Percentiles rank a stretch among this genome's conserved stretches.
Evolutionary conservation across 805 yeast species (phyloP).

Genomic region (Candida sakaeoensis): DNA sequence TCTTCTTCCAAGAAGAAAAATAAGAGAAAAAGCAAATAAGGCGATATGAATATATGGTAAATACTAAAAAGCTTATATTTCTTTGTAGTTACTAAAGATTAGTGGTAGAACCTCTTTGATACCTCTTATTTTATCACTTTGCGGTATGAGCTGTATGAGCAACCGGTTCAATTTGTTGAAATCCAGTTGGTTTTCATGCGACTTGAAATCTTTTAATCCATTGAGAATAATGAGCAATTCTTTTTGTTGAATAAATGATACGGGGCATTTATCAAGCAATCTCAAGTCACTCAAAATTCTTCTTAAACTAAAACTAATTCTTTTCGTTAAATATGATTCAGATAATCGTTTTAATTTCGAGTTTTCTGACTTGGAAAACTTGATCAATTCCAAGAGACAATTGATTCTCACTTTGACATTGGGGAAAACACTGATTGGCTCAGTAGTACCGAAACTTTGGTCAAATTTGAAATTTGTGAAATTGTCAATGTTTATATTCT

Average conservation of each 20-base stretch:
- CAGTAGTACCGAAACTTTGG: conserved; percentile 62
- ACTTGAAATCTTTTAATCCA: conserved; percentile 25
- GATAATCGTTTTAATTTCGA: conserved; percentile 17
- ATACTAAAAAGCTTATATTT: neutral
- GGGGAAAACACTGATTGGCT: conserved; percentile 39
- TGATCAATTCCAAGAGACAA: conserved; percentile 55
- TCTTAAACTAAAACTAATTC: conserved; percentile 59
- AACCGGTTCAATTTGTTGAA: conserved; percentile 12
- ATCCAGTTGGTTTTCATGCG: conserved; percentile 5
- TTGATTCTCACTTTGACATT: conserved; percentile 48
- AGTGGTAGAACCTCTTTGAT: neutral
- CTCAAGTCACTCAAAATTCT: conserved; percentile 62
- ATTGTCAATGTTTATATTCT: conserved; percentile 30
- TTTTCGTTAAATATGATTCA: conserved; percentile 43
- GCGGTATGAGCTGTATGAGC: conserved; percentile 18
- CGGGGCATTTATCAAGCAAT: conserved; percentile 58
- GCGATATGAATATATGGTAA: neutral
- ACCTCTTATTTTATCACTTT: conserved; percentile 9
- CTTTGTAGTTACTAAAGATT: conserved; percentile 14
- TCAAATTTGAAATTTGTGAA: conserved; percentile 43
- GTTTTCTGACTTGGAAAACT: conserved; percentile 20
- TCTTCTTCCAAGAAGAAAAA: neutral
- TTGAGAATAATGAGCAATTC: conserved; percentile 52
- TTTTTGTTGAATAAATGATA: conserved; percentile 57
- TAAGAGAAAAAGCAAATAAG: neutral